These are phyloP conservation scores for Saxispiralis lemnorum DNA, from an alignment of 495 filamentous ascomycete species.

Conservation along the genomic window DNA sequence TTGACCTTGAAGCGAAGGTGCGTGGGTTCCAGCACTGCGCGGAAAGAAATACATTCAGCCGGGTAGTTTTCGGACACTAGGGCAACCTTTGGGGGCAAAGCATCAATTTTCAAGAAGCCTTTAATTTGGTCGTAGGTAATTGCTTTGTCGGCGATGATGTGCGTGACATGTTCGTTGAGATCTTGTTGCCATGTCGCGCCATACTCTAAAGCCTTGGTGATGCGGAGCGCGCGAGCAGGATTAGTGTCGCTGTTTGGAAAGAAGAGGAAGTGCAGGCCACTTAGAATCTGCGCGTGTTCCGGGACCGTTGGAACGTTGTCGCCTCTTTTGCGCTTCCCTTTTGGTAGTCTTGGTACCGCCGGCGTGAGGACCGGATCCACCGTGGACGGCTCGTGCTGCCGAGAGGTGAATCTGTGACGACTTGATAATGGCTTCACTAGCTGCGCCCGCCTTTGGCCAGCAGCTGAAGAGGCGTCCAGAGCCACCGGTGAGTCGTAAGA, in stretches of 20 bases:
- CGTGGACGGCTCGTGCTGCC: background rate
- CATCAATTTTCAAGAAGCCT: slow-evolving; percentile 34
- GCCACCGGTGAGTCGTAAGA: too few species aligned
- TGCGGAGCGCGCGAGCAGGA: slow-evolving; percentile 46
- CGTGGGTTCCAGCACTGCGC: slow-evolving; percentile 36
- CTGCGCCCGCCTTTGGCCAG: too few species aligned
- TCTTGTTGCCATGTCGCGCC: slow-evolving; percentile 49
- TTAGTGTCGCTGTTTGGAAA: slow-evolving; percentile 62
- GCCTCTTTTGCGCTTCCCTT: slow-evolving; percentile 33
- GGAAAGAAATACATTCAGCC: slow-evolving; percentile 54
- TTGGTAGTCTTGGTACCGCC: background rate
- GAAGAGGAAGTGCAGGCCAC: slow-evolving; percentile 39
- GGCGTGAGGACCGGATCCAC: too few species aligned
- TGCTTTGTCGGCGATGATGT: slow-evolving; percentile 63
- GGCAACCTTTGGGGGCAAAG: slow-evolving; percentile 33
- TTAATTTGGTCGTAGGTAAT: slow-evolving; percentile 51
- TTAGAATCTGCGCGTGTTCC: slow-evolving; percentile 47
- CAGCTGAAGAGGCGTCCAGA: too few species aligned
- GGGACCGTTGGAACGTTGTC: slow-evolving; percentile 29
- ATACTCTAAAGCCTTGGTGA: slow-evolving; percentile 55
- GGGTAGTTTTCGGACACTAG: slow-evolving; percentile 67
- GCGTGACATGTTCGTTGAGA: slow-evolving; percentile 36
- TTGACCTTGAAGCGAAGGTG: slow-evolving; percentile 36
- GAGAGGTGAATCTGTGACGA: background rate
- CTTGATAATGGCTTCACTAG: background rate